Conservation (phyloP, 2,329 filamentous ascomycete species). For the Pseudogymnoascus destructans region DNA sequence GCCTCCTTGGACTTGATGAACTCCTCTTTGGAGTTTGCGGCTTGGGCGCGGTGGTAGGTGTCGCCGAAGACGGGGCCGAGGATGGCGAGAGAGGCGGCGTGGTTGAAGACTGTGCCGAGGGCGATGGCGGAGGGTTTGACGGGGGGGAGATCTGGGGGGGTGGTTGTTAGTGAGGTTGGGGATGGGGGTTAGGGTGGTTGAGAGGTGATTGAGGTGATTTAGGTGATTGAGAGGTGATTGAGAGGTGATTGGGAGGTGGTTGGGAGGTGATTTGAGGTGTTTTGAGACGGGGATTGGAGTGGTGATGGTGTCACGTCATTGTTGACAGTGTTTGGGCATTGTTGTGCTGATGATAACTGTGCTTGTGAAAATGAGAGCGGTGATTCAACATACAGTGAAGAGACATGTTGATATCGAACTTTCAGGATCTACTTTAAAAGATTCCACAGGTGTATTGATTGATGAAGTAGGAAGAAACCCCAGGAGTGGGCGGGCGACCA, state of each 20-base stretch:
- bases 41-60: slow-evolving; percentile 85
- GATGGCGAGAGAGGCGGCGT: slow-evolving; percentile 77
- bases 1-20: slow-evolving; percentile 91
- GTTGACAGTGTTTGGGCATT: background rate
- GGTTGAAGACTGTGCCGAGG: slow-evolving; percentile 90
- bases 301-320: background rate
- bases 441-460: background rate
- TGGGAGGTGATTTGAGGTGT: background rate
- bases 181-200: background rate
- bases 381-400: slow-evolving; percentile 20
- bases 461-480: background rate
- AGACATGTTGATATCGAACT: slow-evolving; percentile 16
- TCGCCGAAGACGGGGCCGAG: slow-evolving; percentile 84
- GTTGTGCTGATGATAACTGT: slow-evolving; percentile 16
- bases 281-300: background rate
- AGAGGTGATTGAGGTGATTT: background rate
- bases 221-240: background rate
- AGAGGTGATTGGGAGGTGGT: background rate
- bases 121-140: slow-evolving; percentile 98
- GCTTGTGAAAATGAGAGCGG: background rate
- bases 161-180: slow-evolving; percentile 11
- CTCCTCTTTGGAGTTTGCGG: slow-evolving; percentile 89
- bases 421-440: background rate
- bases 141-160: slow-evolving; percentile 45
- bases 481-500: too few species aligned